These are phyloP conservation scores for Epichloe hybrida DNA, from an alignment of 2,329 filamentous ascomycete genomes.

Conservation along the genomic window DNA sequence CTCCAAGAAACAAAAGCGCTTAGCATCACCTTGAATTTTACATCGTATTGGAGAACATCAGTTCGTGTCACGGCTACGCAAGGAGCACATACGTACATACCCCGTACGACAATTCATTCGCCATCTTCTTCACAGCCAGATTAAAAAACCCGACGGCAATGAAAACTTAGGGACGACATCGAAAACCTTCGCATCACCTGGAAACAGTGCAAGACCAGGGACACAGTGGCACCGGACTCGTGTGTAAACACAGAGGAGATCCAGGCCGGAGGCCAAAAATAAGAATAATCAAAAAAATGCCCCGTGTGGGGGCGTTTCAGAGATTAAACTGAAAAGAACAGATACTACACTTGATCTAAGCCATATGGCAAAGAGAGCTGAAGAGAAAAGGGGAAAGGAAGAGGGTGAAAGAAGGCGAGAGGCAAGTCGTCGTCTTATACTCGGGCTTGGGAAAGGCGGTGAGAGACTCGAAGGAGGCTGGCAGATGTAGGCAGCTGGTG, in stretches of 20 bases:
- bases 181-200: conserved; percentile 24
- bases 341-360: conserved; percentile 91
- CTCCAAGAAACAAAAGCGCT: neutral
- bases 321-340: conserved; percentile 97
- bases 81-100: too few species aligned
- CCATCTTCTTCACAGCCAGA: conserved; percentile 16
- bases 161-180: conserved; percentile 17
- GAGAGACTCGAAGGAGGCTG: neutral
- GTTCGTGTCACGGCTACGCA: too few species aligned
- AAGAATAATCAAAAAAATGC: conserved; percentile 58
- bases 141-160: conserved; percentile 14
- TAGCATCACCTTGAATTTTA: too few species aligned
- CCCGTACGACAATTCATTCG: too few species aligned
- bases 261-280: conserved; percentile 32
- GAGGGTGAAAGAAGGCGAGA: neutral
- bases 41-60: too few species aligned
- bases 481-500: too few species aligned
- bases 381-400: conserved; percentile 17
- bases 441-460: neutral
- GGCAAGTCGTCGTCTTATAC: neutral
- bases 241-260: conserved; percentile 26
- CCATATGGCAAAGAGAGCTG: conserved; percentile 39
- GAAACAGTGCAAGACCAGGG: conserved; percentile 30
- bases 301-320: conserved; percentile 66
- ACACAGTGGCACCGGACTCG: conserved; percentile 22